Base-by-base conservation (phyloP, 352 stramenopile species). In the Phytophthora europaea region DNA sequence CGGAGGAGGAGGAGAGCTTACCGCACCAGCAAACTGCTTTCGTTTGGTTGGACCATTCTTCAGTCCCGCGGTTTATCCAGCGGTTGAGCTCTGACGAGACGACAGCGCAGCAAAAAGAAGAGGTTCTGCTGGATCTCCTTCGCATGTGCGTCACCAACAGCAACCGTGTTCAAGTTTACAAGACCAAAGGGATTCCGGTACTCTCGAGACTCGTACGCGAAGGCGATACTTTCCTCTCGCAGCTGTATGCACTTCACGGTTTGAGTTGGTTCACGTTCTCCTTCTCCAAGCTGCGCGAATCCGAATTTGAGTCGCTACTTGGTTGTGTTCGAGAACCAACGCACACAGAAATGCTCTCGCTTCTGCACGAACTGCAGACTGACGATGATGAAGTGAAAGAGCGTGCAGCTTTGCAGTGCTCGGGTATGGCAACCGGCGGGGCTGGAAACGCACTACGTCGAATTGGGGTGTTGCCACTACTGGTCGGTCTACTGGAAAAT, bases 241-340 rank as follows among this genome's bases (percentile, higher is more conserved):
- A 72, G 12, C 34, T 76, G 20, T 76, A 72, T 13, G 69, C 69
- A 0, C 51, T 76, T 18, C 69, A 76, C 22, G 67, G 69, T 6
- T 28, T 76, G 40, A 67, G 69, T 22, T 76, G 69, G 69, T 67
- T 72, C 55, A 76, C 69, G 5, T 76, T 72, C 23, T 67, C 53
- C 12, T 67, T 64, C 63, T 72, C 13, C 36, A 45, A 45, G 13
- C 36, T 45, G 36, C 4, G 36, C 2, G 36, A 45, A 45, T 18
- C 13, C 4, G 36, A 45, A 6, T 45, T 45, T 7, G 6, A 8
- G 36, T 15, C 15, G 36, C 36, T 45, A 18, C 4, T 7, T 16
- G 16, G 6, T 16, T 45, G 65, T 40, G 28, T 72, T 66, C 64
- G 52, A 40, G 57, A 60, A 16, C 43, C 58, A 43, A 51, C 31